Evolutionary conservation across 2,329 filamentous ascomycete genomes (phyloP).

Genomic region (Ambrosiella xylebori): DNA sequence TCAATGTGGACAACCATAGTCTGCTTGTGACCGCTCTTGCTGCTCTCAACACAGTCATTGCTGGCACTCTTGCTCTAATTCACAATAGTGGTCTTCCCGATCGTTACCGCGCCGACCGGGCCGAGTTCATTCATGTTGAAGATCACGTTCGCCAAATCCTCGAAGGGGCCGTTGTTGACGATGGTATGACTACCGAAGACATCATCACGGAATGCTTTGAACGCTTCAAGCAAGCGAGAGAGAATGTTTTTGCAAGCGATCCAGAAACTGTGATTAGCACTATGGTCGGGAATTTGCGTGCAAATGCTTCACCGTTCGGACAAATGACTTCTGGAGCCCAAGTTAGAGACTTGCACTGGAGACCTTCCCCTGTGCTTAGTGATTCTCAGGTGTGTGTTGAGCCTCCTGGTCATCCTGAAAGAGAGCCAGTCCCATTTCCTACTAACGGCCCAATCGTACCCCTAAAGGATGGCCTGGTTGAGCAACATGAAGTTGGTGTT

Average conservation of each 20-base stretch:
- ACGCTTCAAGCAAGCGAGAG: slow-evolving; percentile 28
- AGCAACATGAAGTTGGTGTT: no score
- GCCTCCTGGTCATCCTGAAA: no score
- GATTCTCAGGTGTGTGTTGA: background rate
- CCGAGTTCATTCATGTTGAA: slow-evolving; percentile 32
- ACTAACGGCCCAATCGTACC: no score
- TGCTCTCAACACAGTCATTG: slow-evolving; percentile 31
- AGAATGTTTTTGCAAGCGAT: slow-evolving; percentile 30
- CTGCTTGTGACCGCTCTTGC: slow-evolving; percentile 32
- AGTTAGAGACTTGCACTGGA: background rate
- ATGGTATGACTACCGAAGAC: slow-evolving; percentile 27
- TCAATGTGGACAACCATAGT: slow-evolving; percentile 20
- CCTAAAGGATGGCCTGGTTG: no score
- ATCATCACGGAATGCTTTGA: slow-evolving; percentile 31
- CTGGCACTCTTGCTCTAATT: slow-evolving; percentile 32
- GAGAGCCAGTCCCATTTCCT: no score
- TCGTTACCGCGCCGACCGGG: slow-evolving; percentile 31
- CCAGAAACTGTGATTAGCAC: slow-evolving; percentile 17
- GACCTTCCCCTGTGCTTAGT: background rate
- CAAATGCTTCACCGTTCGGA: background rate
- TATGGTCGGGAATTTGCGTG: background rate
- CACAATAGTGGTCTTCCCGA: slow-evolving; percentile 38
- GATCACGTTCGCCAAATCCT: slow-evolving; percentile 33
- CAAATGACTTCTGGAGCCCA: background rate
- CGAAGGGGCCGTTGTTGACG: slow-evolving; percentile 29